Conservation (phyloP, 2,329 filamentous ascomycete species). For the Pestalotiopsis sp. region DNA sequence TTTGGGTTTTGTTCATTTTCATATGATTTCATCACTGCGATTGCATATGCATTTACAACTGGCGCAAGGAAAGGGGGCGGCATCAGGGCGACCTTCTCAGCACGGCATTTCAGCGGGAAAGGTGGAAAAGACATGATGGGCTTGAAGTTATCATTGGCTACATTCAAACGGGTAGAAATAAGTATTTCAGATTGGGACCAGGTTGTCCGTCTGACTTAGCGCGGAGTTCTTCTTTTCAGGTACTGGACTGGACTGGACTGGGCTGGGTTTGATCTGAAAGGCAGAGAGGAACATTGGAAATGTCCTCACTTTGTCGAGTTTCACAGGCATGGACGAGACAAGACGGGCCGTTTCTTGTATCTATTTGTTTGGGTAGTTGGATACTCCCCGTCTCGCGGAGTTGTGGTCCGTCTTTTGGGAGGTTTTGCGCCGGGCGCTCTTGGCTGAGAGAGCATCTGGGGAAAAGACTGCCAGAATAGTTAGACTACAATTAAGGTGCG, state of each 20-base stretch:
- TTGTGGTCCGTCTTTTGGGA: not conserved
- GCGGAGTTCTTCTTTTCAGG: constrained; percentile 8
- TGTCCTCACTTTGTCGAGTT: not conserved
- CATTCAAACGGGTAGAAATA: constrained; percentile 3
- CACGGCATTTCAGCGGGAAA: not conserved
- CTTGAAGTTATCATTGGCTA: constrained; percentile 1
- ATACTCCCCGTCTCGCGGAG: constrained; percentile 10
- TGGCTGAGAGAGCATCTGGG: not conserved
- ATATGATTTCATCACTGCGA: not conserved
- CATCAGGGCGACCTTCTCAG: not conserved
- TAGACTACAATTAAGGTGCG: constrained; percentile 12
- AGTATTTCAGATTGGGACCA: not conserved
- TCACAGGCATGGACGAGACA: not conserved
- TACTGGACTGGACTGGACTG: not conserved
- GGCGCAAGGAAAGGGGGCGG: not conserved
- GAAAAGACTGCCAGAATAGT: not conserved
- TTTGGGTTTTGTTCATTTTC: not conserved
- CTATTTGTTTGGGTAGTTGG: constrained; percentile 13
- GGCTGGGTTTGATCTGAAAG: not conserved
- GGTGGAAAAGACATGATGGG: not conserved
- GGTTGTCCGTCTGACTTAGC: constrained; percentile 8
- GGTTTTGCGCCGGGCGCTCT: not conserved
- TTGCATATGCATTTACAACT: not conserved
- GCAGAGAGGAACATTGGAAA: not conserved
- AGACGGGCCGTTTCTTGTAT: constrained; percentile 6